phyloP scores from a whole-genome alignment of 2,329 filamentous ascomycete species.

The Colletotrichum godetiae region DNA sequence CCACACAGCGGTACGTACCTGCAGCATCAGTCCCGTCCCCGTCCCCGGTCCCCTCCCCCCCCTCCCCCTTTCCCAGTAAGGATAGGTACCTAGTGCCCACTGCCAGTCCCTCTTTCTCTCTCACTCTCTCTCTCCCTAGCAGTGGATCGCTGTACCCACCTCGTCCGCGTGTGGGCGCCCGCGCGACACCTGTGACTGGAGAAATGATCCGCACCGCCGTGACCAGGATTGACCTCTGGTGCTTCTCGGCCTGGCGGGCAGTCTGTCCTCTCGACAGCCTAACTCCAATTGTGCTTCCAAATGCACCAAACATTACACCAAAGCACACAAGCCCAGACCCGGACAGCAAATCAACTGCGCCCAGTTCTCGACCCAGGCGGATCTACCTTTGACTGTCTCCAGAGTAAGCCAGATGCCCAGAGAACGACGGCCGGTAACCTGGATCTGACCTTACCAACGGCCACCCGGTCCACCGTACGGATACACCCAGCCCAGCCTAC shows the following conservation, averaged over 20 bases:
- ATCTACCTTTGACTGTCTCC: background rate
- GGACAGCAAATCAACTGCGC: constrained; percentile 26
- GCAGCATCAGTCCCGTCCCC: background rate
- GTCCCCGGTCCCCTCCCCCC: background rate
- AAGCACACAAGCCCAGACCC: constrained; percentile 13
- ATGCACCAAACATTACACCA: constrained; percentile 15
- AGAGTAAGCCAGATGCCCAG: background rate
- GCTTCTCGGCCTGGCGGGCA: too few species aligned
- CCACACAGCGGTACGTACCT: background rate
- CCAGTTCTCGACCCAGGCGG: background rate
- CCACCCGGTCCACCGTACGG: background rate
- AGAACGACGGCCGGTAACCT: constrained; percentile 1
- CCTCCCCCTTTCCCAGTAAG: background rate
- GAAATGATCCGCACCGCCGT: constrained; percentile 28
- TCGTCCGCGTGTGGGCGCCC: constrained; percentile 9
- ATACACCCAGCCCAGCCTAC: background rate
- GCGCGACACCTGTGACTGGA: constrained; percentile 20
- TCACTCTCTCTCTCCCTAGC: background rate
- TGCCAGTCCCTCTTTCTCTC: too few species aligned
- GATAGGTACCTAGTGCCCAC: too few species aligned
- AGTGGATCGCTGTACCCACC: background rate
- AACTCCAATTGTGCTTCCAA: constrained; percentile 2
- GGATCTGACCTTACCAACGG: constrained; percentile 4
- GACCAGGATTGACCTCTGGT: background rate
- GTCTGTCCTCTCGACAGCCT: constrained; percentile 13